Conservation (phyloP, 2,329 filamentous ascomycete species). For the Apiospora phragmitis region DNA sequence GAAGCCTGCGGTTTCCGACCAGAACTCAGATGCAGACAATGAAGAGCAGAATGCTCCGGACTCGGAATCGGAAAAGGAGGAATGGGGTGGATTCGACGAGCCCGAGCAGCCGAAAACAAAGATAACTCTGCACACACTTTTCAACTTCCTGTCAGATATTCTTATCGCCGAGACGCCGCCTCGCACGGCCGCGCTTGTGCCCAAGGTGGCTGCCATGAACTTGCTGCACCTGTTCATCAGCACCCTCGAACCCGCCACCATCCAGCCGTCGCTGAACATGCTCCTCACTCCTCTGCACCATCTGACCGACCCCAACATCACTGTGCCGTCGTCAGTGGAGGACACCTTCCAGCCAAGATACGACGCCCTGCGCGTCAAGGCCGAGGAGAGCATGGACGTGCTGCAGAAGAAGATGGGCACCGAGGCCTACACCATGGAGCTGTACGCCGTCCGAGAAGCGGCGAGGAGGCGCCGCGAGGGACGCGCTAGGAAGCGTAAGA, state of each 20-base stretch:
- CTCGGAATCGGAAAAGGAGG: slow-evolving; percentile 44
- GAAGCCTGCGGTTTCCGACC: slow-evolving; percentile 53
- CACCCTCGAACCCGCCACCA: slow-evolving; percentile 56
- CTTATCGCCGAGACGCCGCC: slow-evolving; percentile 73
- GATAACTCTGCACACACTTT: slow-evolving; percentile 66
- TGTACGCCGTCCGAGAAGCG: slow-evolving; percentile 71
- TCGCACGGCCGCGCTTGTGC: slow-evolving; percentile 62
- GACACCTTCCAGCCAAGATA: slow-evolving; percentile 68
- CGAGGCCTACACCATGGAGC: slow-evolving; percentile 71
- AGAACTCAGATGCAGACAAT: slow-evolving; percentile 43
- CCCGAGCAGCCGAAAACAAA: slow-evolving; percentile 41
- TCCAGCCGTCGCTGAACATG: slow-evolving; percentile 63
- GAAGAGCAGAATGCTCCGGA: slow-evolving; percentile 43
- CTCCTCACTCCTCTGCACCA: slow-evolving; percentile 69
- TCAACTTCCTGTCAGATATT: slow-evolving; percentile 75
- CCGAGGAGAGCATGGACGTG: slow-evolving; percentile 76
- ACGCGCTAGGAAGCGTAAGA: slow-evolving; percentile 80
- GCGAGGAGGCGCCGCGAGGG: slow-evolving; percentile 73
- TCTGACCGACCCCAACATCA: slow-evolving; percentile 77
- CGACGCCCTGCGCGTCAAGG: slow-evolving; percentile 69
- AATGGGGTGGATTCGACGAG: slow-evolving; percentile 35
- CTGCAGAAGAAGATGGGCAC: slow-evolving; percentile 85
- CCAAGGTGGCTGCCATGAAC: slow-evolving; percentile 75
- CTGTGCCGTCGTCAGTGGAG: slow-evolving; percentile 70
- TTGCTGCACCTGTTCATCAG: slow-evolving; percentile 70